These are phyloP conservation scores for Corylus heterophylla DNA, from an alignment of 306 rosid genomes.

Conservation along the genomic window DNA sequence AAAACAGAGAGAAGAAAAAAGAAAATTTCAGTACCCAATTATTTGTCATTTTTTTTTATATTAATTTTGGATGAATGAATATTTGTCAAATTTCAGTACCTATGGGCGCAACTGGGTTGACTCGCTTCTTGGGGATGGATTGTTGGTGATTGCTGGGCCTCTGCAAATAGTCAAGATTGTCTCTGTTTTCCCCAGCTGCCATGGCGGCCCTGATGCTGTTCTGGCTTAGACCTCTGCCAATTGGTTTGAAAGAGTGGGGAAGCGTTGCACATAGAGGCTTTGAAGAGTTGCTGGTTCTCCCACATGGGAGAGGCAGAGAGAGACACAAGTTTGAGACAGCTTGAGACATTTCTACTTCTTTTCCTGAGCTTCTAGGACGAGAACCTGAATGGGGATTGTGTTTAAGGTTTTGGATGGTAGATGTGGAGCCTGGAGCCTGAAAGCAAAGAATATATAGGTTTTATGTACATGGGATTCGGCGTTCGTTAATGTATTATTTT, in stretches of 20 bases:
- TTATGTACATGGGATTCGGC: background rate
- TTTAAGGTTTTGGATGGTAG: background rate
- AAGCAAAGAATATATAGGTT: background rate
- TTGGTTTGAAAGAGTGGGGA: slow-evolving; percentile 18
- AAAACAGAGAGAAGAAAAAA: background rate
- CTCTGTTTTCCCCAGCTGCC: slow-evolving; percentile 47
- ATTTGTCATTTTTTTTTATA: background rate
- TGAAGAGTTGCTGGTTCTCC: background rate
- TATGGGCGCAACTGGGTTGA: slow-evolving; percentile 45
- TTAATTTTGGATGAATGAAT: no score
- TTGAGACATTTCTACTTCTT: slow-evolving; percentile 33
- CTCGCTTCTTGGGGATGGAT: slow-evolving; percentile 41
- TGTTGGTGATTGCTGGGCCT: slow-evolving; percentile 32
- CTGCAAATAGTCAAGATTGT: slow-evolving; percentile 52
- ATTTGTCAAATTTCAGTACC: slow-evolving; percentile 29
- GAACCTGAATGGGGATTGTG: no score
- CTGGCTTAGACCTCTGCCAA: background rate
- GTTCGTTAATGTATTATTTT: background rate
- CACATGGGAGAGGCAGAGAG: slow-evolving; percentile 24
- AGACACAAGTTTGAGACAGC: slow-evolving; percentile 31
- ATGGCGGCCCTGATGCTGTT: slow-evolving; percentile 42
- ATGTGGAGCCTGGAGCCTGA: no score
- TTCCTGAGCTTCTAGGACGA: background rate
- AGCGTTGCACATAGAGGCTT: background rate
- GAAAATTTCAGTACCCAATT: background rate